Conservation (phyloP, 306 rosid genomes). For the Cicer arietinum region DNA sequence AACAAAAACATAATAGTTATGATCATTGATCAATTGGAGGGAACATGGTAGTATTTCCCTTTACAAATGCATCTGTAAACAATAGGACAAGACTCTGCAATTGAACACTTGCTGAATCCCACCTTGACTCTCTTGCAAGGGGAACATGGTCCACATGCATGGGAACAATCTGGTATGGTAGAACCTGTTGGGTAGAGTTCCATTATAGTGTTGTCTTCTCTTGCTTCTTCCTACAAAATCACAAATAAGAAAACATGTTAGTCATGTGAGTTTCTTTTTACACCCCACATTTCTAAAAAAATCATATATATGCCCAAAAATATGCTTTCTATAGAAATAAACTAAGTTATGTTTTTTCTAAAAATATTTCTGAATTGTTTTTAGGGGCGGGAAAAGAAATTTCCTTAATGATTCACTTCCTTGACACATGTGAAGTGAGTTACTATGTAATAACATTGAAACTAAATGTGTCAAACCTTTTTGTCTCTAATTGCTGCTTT, state of each 20-base stretch:
- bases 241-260: neutral
- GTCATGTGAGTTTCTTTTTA: too few species aligned
- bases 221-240: slow-evolving; percentile 50
- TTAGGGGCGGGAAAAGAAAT: too few species aligned
- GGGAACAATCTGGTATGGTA: slow-evolving; percentile 88
- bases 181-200: slow-evolving; percentile 79
- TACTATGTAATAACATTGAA: neutral
- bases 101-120: slow-evolving; percentile 78
- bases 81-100: slow-evolving; percentile 86
- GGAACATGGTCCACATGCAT: slow-evolving; percentile 92
- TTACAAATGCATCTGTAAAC: slow-evolving; percentile 83
- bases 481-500: slow-evolving; percentile 20
- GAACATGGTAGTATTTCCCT: slow-evolving; percentile 94
- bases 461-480: slow-evolving; percentile 48
- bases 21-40: slow-evolving; percentile 61
- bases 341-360: too few species aligned
- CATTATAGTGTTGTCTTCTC: slow-evolving; percentile 50
- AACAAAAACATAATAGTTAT: neutral
- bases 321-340: too few species aligned
- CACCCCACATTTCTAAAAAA: too few species aligned
- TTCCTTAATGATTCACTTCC: neutral
- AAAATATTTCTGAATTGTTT: too few species aligned
- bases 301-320: too few species aligned
- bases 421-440: neutral
- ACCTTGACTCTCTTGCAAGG: slow-evolving; percentile 96